Base-by-base conservation (phyloP, 768 basidiomycete species). In the Trametes maxima region DNA sequence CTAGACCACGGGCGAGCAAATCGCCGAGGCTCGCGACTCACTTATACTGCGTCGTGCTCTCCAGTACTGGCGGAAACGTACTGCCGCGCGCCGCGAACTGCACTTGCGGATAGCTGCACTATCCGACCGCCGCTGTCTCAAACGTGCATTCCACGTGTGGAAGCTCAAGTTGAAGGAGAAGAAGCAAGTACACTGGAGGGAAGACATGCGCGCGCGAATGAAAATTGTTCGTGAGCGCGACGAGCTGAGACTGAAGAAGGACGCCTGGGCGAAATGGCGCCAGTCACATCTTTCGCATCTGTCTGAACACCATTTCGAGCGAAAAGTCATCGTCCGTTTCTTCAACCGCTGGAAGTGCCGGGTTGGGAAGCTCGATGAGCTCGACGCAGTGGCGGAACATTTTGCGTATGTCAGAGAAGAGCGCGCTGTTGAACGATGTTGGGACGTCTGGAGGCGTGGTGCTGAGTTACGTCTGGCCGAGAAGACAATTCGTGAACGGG, bases 161-260 rank as follows among this genome's bases (percentile, higher is more conserved):
- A 81, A 78, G 60, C 64, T 68, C 25, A 82, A 75, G 63, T 71
- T 84, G 5, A 82, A 79, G 63, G 79, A 84, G 67, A 85, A 79
- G 66, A 78, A 80, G 67, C 85, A 87, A 67, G 69, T 76, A 22
- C 77, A 79, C 57, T 90, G 88, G 87, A 81, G 86, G 33, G 75
- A 82, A 49, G 87, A 82, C 52, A 91, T 91, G 88, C 86, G 89
- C 28, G 66, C 75, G 63, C 88, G 83, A 69, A 90, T 91, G 85
- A 85, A 82, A 67, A 70, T 73, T 12, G 75, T 89, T 36, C 83
- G 82, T 64, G 82, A 83, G 60, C 84, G 76, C 60, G 79, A 80
- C 58, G 86, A 89, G 28, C 59, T 67, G 5, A 80, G 81, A 66
- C 68, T 90, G 46, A 71, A 78, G 66, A 82, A 76, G 65, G 82